Conservation (phyloP, 2,329 filamentous ascomycete species). For the Neopestalotiopsis rosae region DNA sequence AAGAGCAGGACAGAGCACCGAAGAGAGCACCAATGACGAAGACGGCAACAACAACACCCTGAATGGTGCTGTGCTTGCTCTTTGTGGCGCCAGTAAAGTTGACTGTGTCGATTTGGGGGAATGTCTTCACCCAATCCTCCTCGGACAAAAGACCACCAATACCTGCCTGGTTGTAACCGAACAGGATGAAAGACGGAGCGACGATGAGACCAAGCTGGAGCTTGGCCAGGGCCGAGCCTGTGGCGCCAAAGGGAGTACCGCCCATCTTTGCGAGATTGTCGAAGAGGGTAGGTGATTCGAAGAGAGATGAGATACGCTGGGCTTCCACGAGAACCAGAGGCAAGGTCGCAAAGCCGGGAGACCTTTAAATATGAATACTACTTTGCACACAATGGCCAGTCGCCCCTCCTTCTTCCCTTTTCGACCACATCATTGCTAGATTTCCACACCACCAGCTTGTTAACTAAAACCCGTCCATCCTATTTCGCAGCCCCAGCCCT, state of each 20-base stretch:
- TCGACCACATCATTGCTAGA: not conserved
- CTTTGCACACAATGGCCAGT: not conserved
- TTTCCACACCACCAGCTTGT: not conserved
- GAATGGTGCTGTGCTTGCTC: slow-evolving; percentile 39
- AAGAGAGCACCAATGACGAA: slow-evolving; percentile 44
- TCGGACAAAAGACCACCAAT: slow-evolving; percentile 42
- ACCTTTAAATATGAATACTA: not conserved
- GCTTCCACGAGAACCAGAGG: no score
- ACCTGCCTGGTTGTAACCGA: slow-evolving; percentile 48
- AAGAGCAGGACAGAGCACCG: slow-evolving; percentile 42
- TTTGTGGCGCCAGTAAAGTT: slow-evolving; percentile 36
- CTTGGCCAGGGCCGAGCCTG: slow-evolving; percentile 40
- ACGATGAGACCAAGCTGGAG: slow-evolving; percentile 49
- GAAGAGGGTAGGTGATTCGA: not conserved
- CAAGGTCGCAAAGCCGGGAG: not conserved
- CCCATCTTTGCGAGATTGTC: slow-evolving; percentile 7
- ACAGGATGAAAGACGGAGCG: slow-evolving; percentile 47
- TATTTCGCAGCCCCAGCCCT: not conserved
- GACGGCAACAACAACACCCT: slow-evolving; percentile 42
- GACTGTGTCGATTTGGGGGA: slow-evolving; percentile 45
- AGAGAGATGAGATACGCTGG: not conserved
- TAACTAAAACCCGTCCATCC: not conserved
- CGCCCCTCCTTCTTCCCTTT: not conserved
- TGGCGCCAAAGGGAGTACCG: slow-evolving; percentile 36
- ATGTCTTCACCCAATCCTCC: slow-evolving; percentile 40